These are phyloP conservation scores for Taiwanofungus camphoratus DNA, from an alignment of 1,284 basidiomycete genomes.

Conservation along the genomic window DNA sequence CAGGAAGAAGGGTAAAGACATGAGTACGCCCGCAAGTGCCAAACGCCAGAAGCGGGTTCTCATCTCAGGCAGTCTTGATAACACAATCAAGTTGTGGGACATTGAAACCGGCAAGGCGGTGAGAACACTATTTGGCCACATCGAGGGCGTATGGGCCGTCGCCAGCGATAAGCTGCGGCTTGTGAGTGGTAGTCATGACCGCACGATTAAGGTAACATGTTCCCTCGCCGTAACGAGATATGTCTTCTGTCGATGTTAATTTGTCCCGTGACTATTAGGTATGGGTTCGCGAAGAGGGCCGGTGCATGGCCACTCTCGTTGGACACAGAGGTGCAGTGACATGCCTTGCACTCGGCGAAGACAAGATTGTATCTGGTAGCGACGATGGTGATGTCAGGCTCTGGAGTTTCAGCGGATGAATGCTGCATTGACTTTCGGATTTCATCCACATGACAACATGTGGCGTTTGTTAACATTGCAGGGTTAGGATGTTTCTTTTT, in stretches of 20 bases:
- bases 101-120: conserved; percentile 79
- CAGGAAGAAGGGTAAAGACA: conserved; percentile 4
- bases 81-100: conserved; percentile 97
- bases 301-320: conserved; percentile 86
- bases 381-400: conserved; percentile 82
- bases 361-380: conserved; percentile 92
- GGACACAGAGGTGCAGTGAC: conserved; percentile 95
- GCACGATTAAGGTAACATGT: conserved; percentile 77
- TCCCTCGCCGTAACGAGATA: too few relatives aligned
- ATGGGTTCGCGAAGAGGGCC: conserved; percentile 90
- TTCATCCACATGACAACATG: too few relatives aligned
- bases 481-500: too few relatives aligned
- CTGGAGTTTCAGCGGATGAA: conserved; percentile 68
- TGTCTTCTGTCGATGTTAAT: too few relatives aligned
- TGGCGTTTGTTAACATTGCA: too few relatives aligned
- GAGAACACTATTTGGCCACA: conserved; percentile 91
- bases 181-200: conserved; percentile 89
- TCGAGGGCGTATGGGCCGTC: conserved; percentile 95
- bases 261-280: too few relatives aligned
- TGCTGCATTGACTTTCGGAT: neutral
- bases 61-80: conserved; percentile 90
- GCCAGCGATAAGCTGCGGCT: conserved; percentile 90
- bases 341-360: conserved; percentile 86
- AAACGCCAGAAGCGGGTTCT: conserved; percentile 57
- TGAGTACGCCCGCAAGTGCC: conserved; percentile 3